Evolutionary conservation across 2,329 filamentous ascomycete species (phyloP), one percentile per base, ranked within the genome.

Genomic region (Cercospora zeae-maydis): DNA sequence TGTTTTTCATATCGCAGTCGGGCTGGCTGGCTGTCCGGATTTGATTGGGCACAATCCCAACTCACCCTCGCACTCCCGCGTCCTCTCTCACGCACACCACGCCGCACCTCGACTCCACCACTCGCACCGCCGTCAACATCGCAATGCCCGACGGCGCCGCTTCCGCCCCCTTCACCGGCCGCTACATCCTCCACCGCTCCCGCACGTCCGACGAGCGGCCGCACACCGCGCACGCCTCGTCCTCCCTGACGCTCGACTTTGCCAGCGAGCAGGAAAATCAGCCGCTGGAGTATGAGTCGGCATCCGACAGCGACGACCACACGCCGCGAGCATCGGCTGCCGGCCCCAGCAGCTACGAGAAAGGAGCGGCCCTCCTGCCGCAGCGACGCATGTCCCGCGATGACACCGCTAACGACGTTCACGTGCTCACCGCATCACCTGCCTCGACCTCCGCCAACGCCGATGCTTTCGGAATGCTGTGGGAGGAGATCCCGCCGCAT

Each of bases 361-460:
- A 53, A 42, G 53, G 36, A 30, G 54, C 33, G 4, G 19, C 58
- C 42, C 49, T 49, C 42, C 37, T 58, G 13, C 27, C 37, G 14
- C 36, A 56, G 27, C 55, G 61, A 24, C 62, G 66, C 27, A 39
- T 72, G 57, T 71, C 71, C 27, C 69, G 71, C 61, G 71, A 73
- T 61, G 70, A 73, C 42, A 71, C 71, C 19, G 69, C 69, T 31
- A 67, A 68, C 57, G 69, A 71, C 60, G 45, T 72, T 37, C 71
- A 69, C 53, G 57, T 65, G 53, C 24, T 67, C 37, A 61, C 61
- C 39, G 51, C 10, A 51, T 61, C 52, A 61, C 33, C 27, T 59
- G 45, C 55, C 21, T 13, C 39, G 19, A 45, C 39, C 13, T 42
- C 30, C 31, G 57, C 16, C 42, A 30, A 19, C 19, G 57, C 57